Conservation (phyloP, 1,139 yeast species). For the Suhomyces wounanorum region DNA sequence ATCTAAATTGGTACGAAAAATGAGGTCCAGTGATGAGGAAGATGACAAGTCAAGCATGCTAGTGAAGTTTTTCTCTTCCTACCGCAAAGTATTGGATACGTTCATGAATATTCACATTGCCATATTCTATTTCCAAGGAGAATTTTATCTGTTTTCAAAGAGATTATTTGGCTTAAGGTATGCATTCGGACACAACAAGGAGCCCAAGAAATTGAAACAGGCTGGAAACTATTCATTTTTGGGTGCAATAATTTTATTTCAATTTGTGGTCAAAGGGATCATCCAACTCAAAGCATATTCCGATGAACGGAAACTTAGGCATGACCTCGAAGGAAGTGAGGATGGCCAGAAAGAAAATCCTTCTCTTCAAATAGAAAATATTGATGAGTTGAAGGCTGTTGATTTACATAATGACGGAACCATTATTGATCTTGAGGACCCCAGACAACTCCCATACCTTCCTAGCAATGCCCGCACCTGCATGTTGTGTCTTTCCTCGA, state of each 20-base stretch:
- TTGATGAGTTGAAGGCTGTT: slow-evolving; percentile 14
- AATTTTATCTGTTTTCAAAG: slow-evolving; percentile 75
- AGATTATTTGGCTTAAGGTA: slow-evolving; percentile 79
- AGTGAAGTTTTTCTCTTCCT: slow-evolving; percentile 33
- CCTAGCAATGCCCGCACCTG: slow-evolving; percentile 74
- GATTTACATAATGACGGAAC: neutral
- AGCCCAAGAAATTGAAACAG: slow-evolving; percentile 40
- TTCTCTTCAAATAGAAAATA: slow-evolving; percentile 8
- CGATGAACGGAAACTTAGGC: slow-evolving; percentile 17
- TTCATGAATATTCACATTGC: slow-evolving; percentile 73
- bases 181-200: slow-evolving; percentile 65
- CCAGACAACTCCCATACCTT: slow-evolving; percentile 61
- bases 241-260: slow-evolving; percentile 69
- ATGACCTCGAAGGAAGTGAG: slow-evolving; percentile 10
- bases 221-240: slow-evolving; percentile 73
- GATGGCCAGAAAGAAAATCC: slow-evolving; percentile 7
- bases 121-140: slow-evolving; percentile 76
- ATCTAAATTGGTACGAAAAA: slow-evolving; percentile 33
- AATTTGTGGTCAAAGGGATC: slow-evolving; percentile 52
- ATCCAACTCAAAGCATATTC: slow-evolving; percentile 34
- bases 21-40: slow-evolving; percentile 24
- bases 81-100: slow-evolving; percentile 50
- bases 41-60: slow-evolving; percentile 22
- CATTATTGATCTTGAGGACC: slow-evolving; percentile 58
- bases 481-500: slow-evolving; percentile 76